Evolutionary conservation across 73 alveolate species (phyloP).

Genomic region (Durusdinium trenchii): DNA sequence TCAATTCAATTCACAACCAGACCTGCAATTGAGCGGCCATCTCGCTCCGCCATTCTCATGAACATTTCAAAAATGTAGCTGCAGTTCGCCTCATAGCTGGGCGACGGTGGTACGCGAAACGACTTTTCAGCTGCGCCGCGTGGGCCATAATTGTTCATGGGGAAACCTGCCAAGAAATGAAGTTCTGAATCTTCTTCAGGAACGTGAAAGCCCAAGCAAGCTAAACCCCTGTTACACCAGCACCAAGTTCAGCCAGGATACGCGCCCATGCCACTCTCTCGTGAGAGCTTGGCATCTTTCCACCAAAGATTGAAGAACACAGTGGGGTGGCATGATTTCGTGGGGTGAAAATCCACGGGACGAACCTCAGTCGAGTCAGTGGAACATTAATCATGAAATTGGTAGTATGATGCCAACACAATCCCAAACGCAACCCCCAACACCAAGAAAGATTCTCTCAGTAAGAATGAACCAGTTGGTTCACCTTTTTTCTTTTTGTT

Average conservation of each 20-base stretch:
- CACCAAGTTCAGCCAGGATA: background rate
- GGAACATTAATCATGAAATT: background rate
- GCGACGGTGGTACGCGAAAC: too few relatives aligned
- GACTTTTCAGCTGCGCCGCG: background rate
- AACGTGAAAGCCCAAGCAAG: background rate
- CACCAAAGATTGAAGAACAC: background rate
- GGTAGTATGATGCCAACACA: background rate
- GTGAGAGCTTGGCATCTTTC: slow-evolving; percentile 63
- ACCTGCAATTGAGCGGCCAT: background rate
- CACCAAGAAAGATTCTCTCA: background rate
- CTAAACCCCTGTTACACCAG: background rate
- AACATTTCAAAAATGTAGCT: slow-evolving; percentile 68
- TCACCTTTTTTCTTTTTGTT: background rate
- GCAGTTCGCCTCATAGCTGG: slow-evolving; percentile 9
- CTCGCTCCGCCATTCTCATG: slow-evolving; percentile 85
- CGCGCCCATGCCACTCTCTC: slow-evolving; percentile 87
- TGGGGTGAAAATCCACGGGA: slow-evolving; percentile 64
- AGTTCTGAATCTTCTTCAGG: background rate
- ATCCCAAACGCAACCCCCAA: background rate
- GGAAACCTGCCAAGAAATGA: background rate
- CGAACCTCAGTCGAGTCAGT: background rate
- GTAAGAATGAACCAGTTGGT: background rate
- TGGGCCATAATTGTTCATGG: background rate
- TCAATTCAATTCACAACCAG: background rate
- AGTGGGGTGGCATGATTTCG: slow-evolving; percentile 90